Conservation (phyloP, 306 rosid genomes). For the Leucaena leucocephala region DNA sequence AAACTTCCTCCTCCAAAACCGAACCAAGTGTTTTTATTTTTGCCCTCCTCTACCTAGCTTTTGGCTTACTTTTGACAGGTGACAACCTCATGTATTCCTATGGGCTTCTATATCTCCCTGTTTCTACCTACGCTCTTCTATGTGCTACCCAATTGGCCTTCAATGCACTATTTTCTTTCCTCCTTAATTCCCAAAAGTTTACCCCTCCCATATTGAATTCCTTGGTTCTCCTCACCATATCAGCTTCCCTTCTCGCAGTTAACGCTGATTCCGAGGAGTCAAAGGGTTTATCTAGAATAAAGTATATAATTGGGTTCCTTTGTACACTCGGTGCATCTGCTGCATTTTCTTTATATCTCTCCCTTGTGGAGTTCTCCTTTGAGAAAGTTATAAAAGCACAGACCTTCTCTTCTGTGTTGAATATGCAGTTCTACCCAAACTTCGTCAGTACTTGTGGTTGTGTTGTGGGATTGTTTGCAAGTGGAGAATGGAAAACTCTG, state of each 20-base stretch:
- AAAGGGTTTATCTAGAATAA: constrained; percentile 17
- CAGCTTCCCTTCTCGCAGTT: constrained; percentile 58
- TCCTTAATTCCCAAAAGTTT: constrained; percentile 61
- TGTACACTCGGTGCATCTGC: constrained; percentile 66
- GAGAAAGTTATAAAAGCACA: constrained; percentile 54
- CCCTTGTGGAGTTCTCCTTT: constrained; percentile 50
- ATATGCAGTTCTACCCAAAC: constrained; percentile 58
- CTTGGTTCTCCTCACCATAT: constrained; percentile 54
- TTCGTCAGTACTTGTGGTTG: constrained; percentile 50
- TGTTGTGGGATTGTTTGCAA: constrained; percentile 59
- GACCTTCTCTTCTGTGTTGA: constrained; percentile 51
- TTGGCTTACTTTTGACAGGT: constrained; percentile 48
- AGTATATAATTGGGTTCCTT: constrained; percentile 50
- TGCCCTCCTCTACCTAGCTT: constrained; percentile 39
- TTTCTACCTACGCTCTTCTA: constrained; percentile 64
- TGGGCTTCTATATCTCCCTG: constrained; percentile 64
- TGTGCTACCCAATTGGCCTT: constrained; percentile 70
- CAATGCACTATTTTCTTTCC: constrained; percentile 60
- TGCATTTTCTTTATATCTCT: constrained; percentile 49
- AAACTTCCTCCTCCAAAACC: constrained; percentile 30
- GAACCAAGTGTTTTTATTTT: constrained; percentile 33
- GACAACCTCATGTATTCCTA: constrained; percentile 64
- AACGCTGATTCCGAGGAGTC: constrained; percentile 49
- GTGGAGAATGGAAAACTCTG: constrained; percentile 64
- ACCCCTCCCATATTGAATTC: constrained; percentile 60